Percentiles rank a stretch among this genome's conserved stretches.
Evolutionary conservation across 2,329 filamentous ascomycete genomes (phyloP).

Genomic region (Nemania bipapillata): DNA sequence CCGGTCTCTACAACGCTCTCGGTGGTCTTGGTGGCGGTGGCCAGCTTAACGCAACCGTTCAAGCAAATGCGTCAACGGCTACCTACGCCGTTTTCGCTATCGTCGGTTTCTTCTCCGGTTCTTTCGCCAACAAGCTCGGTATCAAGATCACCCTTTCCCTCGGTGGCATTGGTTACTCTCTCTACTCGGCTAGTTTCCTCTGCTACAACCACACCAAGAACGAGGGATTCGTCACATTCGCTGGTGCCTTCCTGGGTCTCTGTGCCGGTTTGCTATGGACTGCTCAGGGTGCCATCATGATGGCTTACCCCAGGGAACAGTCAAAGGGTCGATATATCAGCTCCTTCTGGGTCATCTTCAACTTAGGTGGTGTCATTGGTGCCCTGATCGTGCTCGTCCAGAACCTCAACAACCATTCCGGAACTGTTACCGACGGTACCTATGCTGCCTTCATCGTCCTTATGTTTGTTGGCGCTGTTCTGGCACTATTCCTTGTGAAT

Average conservation of each 20-base stretch:
- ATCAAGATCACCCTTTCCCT: constrained; percentile 74
- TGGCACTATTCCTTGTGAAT: constrained; percentile 71
- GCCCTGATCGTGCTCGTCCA: constrained; percentile 78
- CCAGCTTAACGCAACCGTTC: constrained; percentile 64
- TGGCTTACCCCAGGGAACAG: constrained; percentile 84
- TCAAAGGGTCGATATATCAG: constrained; percentile 90
- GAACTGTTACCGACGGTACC: constrained; percentile 71
- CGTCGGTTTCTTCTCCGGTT: constrained; percentile 77
- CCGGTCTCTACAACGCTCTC: constrained; percentile 78
- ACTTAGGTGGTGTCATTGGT: constrained; percentile 88
- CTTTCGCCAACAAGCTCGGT: constrained; percentile 80
- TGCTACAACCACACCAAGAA: constrained; percentile 75
- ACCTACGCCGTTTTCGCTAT: constrained; percentile 65
- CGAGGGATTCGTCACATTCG: constrained; percentile 77
- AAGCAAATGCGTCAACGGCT: constrained; percentile 68
- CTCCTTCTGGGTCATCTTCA: constrained; percentile 96
- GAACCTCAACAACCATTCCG: constrained; percentile 69
- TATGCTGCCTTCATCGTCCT: constrained; percentile 81
- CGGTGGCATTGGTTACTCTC: constrained; percentile 79
- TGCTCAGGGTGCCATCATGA: constrained; percentile 86
- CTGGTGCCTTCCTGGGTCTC: constrained; percentile 78
- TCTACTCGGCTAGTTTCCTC: constrained; percentile 78
- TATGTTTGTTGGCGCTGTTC: constrained; percentile 71
- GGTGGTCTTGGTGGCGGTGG: constrained; percentile 73
- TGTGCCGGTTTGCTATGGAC: constrained; percentile 85